These are phyloP conservation scores for Barnettozyma populi DNA, from an alignment of 805 yeast genomes.

Conservation along the genomic window DNA sequence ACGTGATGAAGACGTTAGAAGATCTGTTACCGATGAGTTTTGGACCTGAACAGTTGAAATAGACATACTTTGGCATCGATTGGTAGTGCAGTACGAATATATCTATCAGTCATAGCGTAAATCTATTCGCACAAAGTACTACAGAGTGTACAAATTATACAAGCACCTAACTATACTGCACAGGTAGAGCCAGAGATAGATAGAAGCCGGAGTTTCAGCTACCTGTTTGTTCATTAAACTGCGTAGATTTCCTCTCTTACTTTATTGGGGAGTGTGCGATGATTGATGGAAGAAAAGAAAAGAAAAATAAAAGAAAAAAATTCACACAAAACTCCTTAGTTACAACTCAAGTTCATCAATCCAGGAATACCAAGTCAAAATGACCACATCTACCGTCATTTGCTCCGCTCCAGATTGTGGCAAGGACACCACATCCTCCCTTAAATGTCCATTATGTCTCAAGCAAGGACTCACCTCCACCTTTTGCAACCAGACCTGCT, in stretches of 20 bases:
- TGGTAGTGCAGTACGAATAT: too few species aligned
- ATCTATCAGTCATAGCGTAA: too few species aligned
- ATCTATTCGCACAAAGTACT: too few species aligned
- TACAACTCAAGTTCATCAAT: neutral
- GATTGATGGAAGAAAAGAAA: too few species aligned
- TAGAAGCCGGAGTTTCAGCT: too few species aligned
- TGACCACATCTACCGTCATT: constrained; percentile 7
- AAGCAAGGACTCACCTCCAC: constrained; percentile 56
- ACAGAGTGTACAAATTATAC: too few species aligned
- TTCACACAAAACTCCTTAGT: neutral
- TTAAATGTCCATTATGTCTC: constrained; percentile 90
- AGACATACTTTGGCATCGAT: neutral
- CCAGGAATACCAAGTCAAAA: neutral
- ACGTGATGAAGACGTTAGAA: constrained; percentile 41
- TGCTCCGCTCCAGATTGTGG: constrained; percentile 87
- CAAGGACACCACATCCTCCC: constrained; percentile 62
- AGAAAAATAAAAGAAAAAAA: neutral
- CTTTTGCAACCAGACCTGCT: constrained; percentile 84
- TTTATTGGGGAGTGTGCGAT: too few species aligned
- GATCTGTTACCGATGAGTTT: constrained; percentile 79
- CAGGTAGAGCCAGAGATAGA: too few species aligned
- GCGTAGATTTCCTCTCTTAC: too few species aligned
- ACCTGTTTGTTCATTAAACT: too few species aligned
- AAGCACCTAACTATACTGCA: too few species aligned
- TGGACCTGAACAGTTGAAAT: constrained; percentile 57